Percentiles rank a stretch among this genome's conserved stretches.
Conservation (phyloP, 2,329 filamentous ascomycete genomes). For the Fusarium decemcellulare region DNA sequence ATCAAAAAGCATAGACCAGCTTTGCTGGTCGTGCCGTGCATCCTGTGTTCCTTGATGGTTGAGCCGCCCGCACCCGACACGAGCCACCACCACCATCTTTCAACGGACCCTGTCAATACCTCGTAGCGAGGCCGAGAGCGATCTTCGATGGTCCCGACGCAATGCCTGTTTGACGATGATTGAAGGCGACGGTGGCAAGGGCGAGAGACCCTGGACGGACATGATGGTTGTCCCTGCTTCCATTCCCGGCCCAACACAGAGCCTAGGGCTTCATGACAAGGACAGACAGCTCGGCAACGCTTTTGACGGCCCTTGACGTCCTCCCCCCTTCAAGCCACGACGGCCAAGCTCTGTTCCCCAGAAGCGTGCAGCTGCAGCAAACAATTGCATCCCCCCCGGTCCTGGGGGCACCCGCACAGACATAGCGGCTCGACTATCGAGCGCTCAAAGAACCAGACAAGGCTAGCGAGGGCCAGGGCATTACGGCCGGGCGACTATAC, state of each 20-base stretch:
- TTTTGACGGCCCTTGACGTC: constrained; percentile 7
- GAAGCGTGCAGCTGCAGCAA: constrained; percentile 45
- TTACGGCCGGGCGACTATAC: constrained; percentile 15
- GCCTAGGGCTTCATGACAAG: constrained; percentile 10
- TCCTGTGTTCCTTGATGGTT: constrained; percentile 20
- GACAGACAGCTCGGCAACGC: constrained; percentile 29
- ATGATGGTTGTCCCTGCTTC: constrained; percentile 18
- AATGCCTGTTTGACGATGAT: constrained; percentile 21
- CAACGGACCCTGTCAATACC: constrained; percentile 1
- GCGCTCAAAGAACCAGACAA: not conserved
- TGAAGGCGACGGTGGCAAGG: constrained; percentile 16
- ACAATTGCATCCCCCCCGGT: constrained; percentile 27
- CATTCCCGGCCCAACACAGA: constrained; percentile 32
- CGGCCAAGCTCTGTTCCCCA: constrained; percentile 33
- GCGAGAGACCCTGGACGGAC: constrained; percentile 16
- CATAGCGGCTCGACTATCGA: constrained; percentile 20
- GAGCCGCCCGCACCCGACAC: constrained; percentile 36
- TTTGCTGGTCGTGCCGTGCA: constrained; percentile 3
- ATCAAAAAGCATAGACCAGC: constrained; percentile 6
- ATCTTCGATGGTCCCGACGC: constrained; percentile 37
- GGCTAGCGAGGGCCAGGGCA: constrained; percentile 4
- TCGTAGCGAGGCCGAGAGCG: constrained; percentile 29
- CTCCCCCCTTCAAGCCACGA: constrained; percentile 20
- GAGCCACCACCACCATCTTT: constrained; percentile 32
- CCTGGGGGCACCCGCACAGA: constrained; percentile 35